Evolutionary conservation across 106 monocot genomes (phyloP).

Genomic region (Alisma plantagoaquatica): DNA sequence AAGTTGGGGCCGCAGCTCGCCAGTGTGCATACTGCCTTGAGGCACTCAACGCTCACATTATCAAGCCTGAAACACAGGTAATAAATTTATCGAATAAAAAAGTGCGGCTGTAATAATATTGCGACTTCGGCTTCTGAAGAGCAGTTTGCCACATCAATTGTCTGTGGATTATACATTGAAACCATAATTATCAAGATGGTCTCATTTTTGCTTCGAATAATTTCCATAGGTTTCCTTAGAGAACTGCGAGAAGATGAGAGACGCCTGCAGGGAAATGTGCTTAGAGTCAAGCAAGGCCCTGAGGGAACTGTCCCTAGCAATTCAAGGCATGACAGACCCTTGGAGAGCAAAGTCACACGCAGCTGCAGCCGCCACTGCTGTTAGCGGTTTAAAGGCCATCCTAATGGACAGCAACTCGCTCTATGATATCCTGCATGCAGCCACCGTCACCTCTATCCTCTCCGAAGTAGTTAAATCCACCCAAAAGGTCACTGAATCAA

Average conservation of each 20-base stretch:
- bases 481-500: constrained; percentile 3
- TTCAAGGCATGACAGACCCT: constrained; percentile 6
- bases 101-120: too few relatives aligned
- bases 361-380: not conserved
- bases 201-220: too few relatives aligned
- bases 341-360: not conserved
- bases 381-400: constrained; percentile 3
- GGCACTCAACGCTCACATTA: constrained; percentile 14
- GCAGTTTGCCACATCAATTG: too few relatives aligned
- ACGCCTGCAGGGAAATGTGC: constrained; percentile 9
- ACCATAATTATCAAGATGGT: too few relatives aligned
- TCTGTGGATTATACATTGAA: too few relatives aligned
- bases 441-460: constrained; percentile 11
- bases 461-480: constrained; percentile 9
- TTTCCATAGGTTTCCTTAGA: not conserved
- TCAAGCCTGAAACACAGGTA: not conserved
- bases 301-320: constrained; percentile 6
- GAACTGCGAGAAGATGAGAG: constrained; percentile 1
- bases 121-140: too few relatives aligned
- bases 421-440: constrained; percentile 4
- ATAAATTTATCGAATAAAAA: too few relatives aligned
- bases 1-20: constrained; percentile 20
- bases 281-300: constrained; percentile 9
- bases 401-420: not conserved
- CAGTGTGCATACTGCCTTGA: constrained; percentile 27